Base-by-base conservation (phyloP, 495 filamentous ascomycete genomes). In the Daldinia concentrica region DNA sequence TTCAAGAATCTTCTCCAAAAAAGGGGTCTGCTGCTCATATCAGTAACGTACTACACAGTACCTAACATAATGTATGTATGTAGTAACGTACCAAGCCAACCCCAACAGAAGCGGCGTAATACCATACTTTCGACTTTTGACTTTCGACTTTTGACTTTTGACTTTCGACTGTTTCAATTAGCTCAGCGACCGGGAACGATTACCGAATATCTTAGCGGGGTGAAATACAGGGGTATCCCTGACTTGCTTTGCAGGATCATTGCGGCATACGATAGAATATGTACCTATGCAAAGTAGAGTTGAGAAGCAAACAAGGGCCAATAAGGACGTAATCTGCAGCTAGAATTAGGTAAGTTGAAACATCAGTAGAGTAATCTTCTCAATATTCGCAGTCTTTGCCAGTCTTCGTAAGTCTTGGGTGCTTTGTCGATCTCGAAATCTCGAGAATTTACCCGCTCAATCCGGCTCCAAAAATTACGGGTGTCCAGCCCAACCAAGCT, bases 401-500 rank as follows among this genome's bases (percentile, higher is more conserved):
- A 34, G 37, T 59, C 36, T 56, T 66, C 5, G 34, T 0, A 4
- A 34, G 37, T 24, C 50, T 57, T 41, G 30, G 32, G 36, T 15
- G 37, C 37, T 43, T 54, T 54, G 50, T 68, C 70, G 70, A 73
- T 73, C 70, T 68, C 37, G 70, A 73, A 64, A 24, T 64, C 11
- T 68, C 70, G 60, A 68, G 64, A 73, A 73, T 73, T 73, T 73
- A 73, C 70, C 70, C 70, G 70, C 26, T 62, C 37, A 65, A 62
- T 68, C 70, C 65, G 60, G 43, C 11, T 32, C 59, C 36, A 43
- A 50, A 59, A 43, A 60, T 14, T 15, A 15, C 36, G 26, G 36
- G 30, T 9, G 30, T 3, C 55, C 30, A 58, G 34, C 12, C 34
- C 34, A 9, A 45, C 17, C 43, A 48, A 48, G 43, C n/a, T 9